Evolutionary conservation across 75 land plant genomes (phyloP).

Genomic region (Cupressus sempervirens): DNA sequence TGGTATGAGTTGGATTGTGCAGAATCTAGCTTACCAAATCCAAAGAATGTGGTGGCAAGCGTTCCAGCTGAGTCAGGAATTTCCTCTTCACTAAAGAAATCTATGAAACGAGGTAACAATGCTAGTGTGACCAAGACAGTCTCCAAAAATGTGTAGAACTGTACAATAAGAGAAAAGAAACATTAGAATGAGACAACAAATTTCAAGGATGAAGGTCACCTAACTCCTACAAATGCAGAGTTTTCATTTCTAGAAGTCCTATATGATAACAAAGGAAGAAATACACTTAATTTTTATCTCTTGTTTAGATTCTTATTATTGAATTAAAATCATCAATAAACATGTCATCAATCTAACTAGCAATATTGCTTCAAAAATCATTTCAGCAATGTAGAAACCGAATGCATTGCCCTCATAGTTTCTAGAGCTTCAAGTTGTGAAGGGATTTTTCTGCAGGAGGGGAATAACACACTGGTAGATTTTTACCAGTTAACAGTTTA

Average conservation of each 20-base stretch:
- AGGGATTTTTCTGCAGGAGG: too few relatives aligned
- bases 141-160: slow-evolving; percentile 94
- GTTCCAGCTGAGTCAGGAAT: slow-evolving; percentile 68
- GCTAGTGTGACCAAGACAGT: slow-evolving; percentile 72
- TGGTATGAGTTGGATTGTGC: not conserved
- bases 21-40: slow-evolving; percentile 54
- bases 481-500: too few relatives aligned
- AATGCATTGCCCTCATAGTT: not conserved
- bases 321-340: not conserved
- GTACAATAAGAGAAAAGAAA: slow-evolving; percentile 16
- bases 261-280: not conserved
- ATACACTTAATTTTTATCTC: not conserved
- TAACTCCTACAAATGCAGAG: not conserved
- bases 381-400: not conserved
- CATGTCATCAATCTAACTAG: not conserved
- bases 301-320: not conserved
- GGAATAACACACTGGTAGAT: too few relatives aligned
- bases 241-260: not conserved
- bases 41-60: slow-evolving; percentile 83
- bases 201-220: not conserved
- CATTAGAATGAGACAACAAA: not conserved
- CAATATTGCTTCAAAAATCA: not conserved
- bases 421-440: not conserved
- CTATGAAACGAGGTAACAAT: slow-evolving; percentile 76
- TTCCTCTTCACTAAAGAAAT: slow-evolving; percentile 86